phyloP scores from a whole-genome alignment of 768 basidiomycete genomes.

The Imleria badia region DNA sequence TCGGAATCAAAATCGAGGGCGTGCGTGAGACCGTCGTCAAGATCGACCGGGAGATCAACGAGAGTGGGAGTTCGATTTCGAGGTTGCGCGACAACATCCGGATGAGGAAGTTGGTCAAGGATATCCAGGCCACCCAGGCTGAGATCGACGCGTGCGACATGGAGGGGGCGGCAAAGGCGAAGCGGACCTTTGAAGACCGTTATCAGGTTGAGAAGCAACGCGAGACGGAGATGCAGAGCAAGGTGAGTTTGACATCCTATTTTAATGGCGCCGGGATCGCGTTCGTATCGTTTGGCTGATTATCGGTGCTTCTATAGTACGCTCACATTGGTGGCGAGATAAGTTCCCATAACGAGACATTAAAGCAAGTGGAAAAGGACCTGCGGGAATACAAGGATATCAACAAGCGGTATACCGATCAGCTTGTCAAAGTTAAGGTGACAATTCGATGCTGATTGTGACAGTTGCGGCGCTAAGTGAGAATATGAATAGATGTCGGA shows the following conservation, averaged over 20 bases:
- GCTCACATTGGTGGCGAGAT: conserved; percentile 85
- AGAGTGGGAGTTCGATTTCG: conserved; percentile 64
- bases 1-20: conserved; percentile 40
- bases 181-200: conserved; percentile 79
- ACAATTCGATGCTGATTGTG: conserved; percentile 10
- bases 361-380: conserved; percentile 66
- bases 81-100: conserved; percentile 84
- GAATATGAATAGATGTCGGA: conserved; percentile 74
- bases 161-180: conserved; percentile 82
- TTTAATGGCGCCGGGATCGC: conserved; percentile 4
- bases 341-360: conserved; percentile 64
- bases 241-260: conserved; percentile 42
- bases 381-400: conserved; percentile 85
- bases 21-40: conserved; percentile 46
- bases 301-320: conserved; percentile 45
- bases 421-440: conserved; percentile 94
- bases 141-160: conserved; percentile 79
- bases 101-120: conserved; percentile 62
- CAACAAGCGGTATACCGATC: conserved; percentile 82
- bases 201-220: conserved; percentile 70
- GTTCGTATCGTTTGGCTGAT: background rate
- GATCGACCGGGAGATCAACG: conserved; percentile 78
- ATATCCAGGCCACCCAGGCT: conserved; percentile 64
- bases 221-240: conserved; percentile 69
- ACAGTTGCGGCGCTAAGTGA: background rate